Conservation (phyloP, 768 basidiomycete species). For the Brasilioporus rufonigricans region DNA sequence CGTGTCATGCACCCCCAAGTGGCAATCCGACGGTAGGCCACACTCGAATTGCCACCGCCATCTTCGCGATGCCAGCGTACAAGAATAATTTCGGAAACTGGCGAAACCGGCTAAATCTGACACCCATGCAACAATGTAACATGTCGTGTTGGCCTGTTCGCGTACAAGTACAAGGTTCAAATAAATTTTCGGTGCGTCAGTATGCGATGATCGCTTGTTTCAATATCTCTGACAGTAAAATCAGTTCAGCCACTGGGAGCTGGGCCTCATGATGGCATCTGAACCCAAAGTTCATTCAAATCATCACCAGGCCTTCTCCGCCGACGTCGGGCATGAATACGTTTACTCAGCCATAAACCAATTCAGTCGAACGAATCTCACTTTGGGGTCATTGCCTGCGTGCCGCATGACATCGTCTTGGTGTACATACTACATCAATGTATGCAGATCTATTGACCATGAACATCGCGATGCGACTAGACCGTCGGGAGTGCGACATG, state of each 20-base stretch:
- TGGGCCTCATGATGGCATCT: background rate
- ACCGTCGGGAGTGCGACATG: background rate
- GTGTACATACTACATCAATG: no score
- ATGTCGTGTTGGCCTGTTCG: background rate
- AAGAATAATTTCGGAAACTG: background rate
- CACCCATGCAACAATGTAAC: background rate
- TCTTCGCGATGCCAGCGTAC: background rate
- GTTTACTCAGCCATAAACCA: background rate
- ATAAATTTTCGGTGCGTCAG: background rate
- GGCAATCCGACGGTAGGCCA: background rate
- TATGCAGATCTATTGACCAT: background rate
- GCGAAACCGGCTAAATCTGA: background rate
- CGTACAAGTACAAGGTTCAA: conserved; percentile 1
- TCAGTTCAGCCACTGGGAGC: conserved; percentile 5
- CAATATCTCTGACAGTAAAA: conserved; percentile 4
- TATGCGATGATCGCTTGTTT: conserved; percentile 8
- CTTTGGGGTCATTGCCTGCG: no score
- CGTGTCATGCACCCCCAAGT: background rate
- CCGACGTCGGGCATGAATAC: background rate
- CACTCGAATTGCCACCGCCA: background rate
- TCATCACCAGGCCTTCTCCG: conserved; percentile 3
- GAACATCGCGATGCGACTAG: background rate
- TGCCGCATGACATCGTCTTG: background rate
- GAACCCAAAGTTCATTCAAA: conserved; percentile 2
- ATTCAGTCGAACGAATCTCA: background rate